A percentile compares a stretch with the other conserved stretches of the same genome.
Evolutionary conservation across 1,284 basidiomycete genomes (phyloP).

Genomic region (Pseudozyma thailandica): DNA sequence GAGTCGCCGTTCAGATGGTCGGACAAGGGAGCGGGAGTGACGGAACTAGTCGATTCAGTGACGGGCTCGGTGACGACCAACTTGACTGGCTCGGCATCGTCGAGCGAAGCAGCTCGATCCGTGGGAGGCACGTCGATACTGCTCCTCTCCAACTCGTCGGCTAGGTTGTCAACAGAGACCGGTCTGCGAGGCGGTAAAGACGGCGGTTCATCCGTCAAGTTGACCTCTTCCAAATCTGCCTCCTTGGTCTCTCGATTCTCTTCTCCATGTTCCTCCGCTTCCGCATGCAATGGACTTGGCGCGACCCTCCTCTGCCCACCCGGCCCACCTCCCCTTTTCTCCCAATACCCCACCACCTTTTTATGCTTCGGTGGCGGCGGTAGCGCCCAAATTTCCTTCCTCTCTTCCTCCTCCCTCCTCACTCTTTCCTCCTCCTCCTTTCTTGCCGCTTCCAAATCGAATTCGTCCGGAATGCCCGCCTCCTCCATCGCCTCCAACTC

Average conservation of each 20-base stretch:
- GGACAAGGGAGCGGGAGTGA: conserved; percentile 3
- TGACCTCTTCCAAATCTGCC: background rate
- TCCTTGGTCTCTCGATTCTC: background rate
- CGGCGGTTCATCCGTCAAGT: background rate
- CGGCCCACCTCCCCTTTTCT: conserved; percentile 5
- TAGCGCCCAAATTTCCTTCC: conserved; percentile 42
- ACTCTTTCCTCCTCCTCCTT: conserved; percentile 31
- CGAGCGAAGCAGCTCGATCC: background rate
- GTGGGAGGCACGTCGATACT: conserved; percentile 2
- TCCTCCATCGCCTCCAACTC: conserved; percentile 64
- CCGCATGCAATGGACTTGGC: conserved; percentile 16
- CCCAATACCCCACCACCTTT: conserved; percentile 32
- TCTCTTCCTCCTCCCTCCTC: conserved; percentile 25
- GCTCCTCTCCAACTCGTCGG: conserved; percentile 9
- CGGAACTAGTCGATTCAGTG: background rate
- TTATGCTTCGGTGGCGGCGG: conserved; percentile 56
- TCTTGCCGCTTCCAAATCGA: conserved; percentile 54
- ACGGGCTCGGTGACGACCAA: background rate
- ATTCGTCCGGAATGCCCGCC: conserved; percentile 64
- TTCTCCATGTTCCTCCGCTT: background rate
- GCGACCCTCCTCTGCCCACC: conserved; percentile 24
- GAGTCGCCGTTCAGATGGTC: conserved; percentile 7
- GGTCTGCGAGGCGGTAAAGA: background rate
- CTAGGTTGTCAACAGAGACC: conserved; percentile 5
- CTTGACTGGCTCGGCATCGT: background rate